Evolutionary conservation across 768 basidiomycete genomes (phyloP), one percentile per base, ranked within the genome.

Genomic region (Daedaleopsis nitida): DNA sequence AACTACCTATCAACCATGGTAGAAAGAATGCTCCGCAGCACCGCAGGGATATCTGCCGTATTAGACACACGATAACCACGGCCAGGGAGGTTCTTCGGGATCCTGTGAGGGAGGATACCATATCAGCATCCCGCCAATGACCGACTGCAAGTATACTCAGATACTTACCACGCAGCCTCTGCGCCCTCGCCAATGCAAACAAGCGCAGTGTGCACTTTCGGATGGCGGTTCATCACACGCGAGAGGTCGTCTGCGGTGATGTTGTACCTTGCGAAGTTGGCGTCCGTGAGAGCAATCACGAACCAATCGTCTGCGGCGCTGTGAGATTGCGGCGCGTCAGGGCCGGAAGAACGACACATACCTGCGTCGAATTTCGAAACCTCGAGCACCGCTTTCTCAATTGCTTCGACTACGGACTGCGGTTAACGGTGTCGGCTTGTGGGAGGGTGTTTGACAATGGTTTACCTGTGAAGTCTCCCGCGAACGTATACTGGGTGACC

Each of bases 101-200:
- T 80, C 86, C 87, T 88, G 59, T 45, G 43, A 14, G 48, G 59
- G 45, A n/a, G 14, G 51, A 21, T 61, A 38, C 39, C 21, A 19
- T 3, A 32, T 32, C 27, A 32, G 27, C 27, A 32, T 32, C 27
- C 7, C 27, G 4, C 27, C 27, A 32, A 32, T 32, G 7, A 32
- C 27, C 27, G 27, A 32, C 27, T 1, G 13, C 49, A 19, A 6
- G n/a, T 11, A 57, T 16, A 60, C 16, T 1, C 32, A n/a, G 14
- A 37, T 5, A 52, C 78, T 45, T 65, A 87, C 87, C 86, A 88
- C 13, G 81, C 63, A 23, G 83, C 81, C 65, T 87, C 86, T 5
- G 86, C 85, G 9, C 86, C 85, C 69, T 88, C 86, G 14, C 86
- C 86, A 47, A 89, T 88, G 66, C 86, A 87, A 35, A 89, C 82